Conservation (phyloP, 306 rosid species). For the Pyrus betulifolia region DNA sequence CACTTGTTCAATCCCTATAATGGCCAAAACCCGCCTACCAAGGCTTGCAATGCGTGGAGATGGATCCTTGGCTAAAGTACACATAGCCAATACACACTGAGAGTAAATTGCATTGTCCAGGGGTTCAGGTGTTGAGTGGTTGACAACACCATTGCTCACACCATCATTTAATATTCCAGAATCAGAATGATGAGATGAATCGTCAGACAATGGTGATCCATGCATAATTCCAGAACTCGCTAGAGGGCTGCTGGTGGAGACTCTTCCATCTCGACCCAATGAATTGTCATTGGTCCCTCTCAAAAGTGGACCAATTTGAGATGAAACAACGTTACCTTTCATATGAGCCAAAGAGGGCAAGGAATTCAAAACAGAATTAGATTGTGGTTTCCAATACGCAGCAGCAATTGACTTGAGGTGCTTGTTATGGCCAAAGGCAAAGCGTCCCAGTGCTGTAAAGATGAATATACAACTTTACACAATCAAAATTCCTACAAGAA, state of each 20-base stretch:
- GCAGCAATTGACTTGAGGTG: conserved; percentile 91
- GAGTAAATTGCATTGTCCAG: conserved; percentile 69
- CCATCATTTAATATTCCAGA: conserved; percentile 83
- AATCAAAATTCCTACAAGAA: background rate
- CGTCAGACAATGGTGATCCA: conserved; percentile 90
- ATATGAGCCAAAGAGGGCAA: conserved; percentile 72
- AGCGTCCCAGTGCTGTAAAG: conserved; percentile 73
- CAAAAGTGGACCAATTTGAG: conserved; percentile 77
- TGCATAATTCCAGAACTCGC: conserved; percentile 78
- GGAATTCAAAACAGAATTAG: conserved; percentile 65
- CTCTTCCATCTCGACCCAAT: conserved; percentile 58
- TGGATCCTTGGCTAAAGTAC: conserved; percentile 90
- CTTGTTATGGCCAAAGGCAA: conserved; percentile 95
- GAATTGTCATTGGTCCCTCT: conserved; percentile 74
- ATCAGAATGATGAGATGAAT: conserved; percentile 91
- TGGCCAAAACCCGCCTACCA: conserved; percentile 84
- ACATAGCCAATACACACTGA: conserved; percentile 83
- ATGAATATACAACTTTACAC: background rate
- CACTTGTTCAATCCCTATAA: conserved; percentile 90
- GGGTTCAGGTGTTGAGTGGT: conserved; percentile 58
- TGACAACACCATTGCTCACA: conserved; percentile 70
- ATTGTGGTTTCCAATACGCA: conserved; percentile 85
- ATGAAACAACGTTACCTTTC: conserved; percentile 48
- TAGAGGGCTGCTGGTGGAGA: conserved; percentile 87
- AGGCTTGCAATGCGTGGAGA: conserved; percentile 86